Base-by-base conservation (phyloP, 306 rosid genomes). In the Rosa multiflora region DNA sequence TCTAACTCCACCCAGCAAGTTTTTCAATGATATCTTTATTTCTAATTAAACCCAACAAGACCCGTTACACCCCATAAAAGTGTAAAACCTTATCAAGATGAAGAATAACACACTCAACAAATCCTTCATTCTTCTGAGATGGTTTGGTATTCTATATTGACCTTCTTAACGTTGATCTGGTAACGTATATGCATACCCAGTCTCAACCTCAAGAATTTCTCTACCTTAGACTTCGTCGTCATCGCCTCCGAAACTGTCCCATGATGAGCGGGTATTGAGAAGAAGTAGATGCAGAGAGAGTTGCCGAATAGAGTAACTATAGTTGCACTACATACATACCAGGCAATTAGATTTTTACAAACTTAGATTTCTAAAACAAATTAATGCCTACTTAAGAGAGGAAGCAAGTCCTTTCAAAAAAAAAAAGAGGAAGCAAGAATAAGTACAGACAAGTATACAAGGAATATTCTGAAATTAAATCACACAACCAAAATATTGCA, bases 221-320 rank as follows among this genome's bases (percentile, higher is more conserved):
- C 37, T 32, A 32, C 2, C 37, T 32, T 32, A 32, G 37, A 32
- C 37, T 32, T 32, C 3, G 37, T 32, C 3, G 37, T 87, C 89
- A 94, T 90, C 13, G 96, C 98, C 85, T 80, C 89, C 98, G 94
- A 92, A 76, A 94, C 93, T 53, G 96, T 85, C 79, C 96, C 76
- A 1, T 85, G 80, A 67, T 86, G 35, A 72, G 98, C 98, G 23
- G 98, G 88, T 72, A 94, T 74, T 68, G 96, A 82, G 88, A 94
- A 92, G 68, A 94, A 86, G 26, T 87, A 94, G 89, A 92, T 83
- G 91, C 97, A 94, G 78, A 94, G 93, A 82, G 80, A 72, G 98
- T 92, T 79, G 98, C 86, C 12, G 96, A 92, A 76, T 96, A 94
- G 83, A 92, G 89, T 79, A 88, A 9, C 97, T 93, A 75, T 92